Evolutionary conservation across 1,284 basidiomycete species (phyloP).

Genomic region (Acaromyces ingoldii): DNA sequence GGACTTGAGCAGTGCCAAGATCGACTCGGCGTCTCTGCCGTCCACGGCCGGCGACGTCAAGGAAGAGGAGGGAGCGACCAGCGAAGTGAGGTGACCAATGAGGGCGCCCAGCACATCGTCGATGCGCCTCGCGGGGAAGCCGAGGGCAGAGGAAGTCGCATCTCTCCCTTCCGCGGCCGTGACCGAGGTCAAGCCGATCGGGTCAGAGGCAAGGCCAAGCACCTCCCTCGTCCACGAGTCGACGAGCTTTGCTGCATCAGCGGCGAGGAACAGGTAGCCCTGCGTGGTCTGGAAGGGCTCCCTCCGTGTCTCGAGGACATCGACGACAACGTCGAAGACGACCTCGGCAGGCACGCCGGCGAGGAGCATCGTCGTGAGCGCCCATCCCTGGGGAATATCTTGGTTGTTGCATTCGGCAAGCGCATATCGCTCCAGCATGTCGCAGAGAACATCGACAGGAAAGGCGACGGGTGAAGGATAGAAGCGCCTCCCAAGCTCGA

Average conservation of each 20-base stretch:
- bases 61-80: no score
- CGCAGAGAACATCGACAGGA: conserved; percentile 39
- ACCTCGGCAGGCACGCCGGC: conserved; percentile 70
- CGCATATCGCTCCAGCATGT: conserved; percentile 37
- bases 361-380: conserved; percentile 67
- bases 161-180: neutral
- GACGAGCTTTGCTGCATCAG: neutral
- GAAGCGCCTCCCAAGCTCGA: conserved; percentile 16
- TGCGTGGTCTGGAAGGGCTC: conserved; percentile 41
- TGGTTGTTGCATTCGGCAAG: conserved; percentile 19
- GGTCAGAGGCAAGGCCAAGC: neutral
- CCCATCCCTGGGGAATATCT: conserved; percentile 63
- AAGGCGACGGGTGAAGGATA: conserved; percentile 36
- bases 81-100: conserved; percentile 14
- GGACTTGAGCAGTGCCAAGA: neutral
- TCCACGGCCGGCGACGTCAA: neutral
- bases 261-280: neutral
- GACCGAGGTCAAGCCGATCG: neutral
- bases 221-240: neutral
- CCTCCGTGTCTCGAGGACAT: conserved; percentile 64
- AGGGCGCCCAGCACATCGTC: conserved; percentile 23
- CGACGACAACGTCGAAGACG: conserved; percentile 77
- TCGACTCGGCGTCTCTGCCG: neutral
- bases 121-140: conserved; percentile 25
- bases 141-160: neutral